These are phyloP conservation scores for Hypsizygus ulmarius DNA, from an alignment of 1,284 basidiomycete genomes.

Conservation along the genomic window DNA sequence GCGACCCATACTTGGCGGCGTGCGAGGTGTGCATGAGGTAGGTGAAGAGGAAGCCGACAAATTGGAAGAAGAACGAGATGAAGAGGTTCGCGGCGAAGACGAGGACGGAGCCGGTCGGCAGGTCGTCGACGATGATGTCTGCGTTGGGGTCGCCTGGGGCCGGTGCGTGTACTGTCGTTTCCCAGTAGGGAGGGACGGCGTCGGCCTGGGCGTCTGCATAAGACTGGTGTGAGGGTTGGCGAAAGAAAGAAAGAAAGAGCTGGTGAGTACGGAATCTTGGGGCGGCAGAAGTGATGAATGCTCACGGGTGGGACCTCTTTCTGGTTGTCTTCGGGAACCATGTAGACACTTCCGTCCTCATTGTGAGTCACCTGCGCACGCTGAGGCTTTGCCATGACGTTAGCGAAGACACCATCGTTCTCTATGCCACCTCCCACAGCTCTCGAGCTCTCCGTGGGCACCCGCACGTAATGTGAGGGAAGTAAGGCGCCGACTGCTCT, in stretches of 20 bases:
- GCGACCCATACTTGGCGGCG: conserved; percentile 91
- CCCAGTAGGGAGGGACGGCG: conserved; percentile 95
- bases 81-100: conserved; percentile 79
- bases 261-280: no score
- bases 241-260: conserved; percentile 8
- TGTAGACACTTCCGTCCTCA: conserved; percentile 59
- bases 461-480: conserved; percentile 69
- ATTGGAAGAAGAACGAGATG: conserved; percentile 95
- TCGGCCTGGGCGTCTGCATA: conserved; percentile 90
- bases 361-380: conserved; percentile 41
- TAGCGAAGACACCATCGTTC: conserved; percentile 96
- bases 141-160: conserved; percentile 47
- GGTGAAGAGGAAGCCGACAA: conserved; percentile 92
- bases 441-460: conserved; percentile 42
- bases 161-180: conserved; percentile 87
- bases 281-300: conserved; percentile 14
- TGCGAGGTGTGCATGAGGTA: conserved; percentile 94
- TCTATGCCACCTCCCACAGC: conserved; percentile 73
- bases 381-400: conserved; percentile 88
- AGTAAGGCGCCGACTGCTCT: conserved; percentile 65
- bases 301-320: conserved; percentile 84
- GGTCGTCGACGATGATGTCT: conserved; percentile 73
- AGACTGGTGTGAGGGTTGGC: conserved; percentile 45
- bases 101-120: conserved; percentile 68
- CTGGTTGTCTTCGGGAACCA: conserved; percentile 79